Percentiles rank a stretch among this genome's conserved stretches.
Conservation (phyloP, 1,284 basidiomycete species). For the Ganoderma boninense region DNA sequence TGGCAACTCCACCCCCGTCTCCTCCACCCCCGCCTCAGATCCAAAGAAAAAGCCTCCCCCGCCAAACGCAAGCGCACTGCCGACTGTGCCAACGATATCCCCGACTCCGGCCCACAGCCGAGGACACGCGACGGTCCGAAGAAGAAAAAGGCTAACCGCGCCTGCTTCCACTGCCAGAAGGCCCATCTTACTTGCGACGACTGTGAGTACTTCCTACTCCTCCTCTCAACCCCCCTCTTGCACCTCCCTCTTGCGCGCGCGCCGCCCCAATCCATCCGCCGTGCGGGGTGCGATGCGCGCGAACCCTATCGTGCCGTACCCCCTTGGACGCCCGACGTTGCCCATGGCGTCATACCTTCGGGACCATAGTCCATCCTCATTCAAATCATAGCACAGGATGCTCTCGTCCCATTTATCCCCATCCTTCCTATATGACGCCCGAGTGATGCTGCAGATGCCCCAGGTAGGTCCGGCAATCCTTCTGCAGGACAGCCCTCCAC, state of each 20-base stretch:
- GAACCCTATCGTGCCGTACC: neutral
- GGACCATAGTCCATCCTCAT: neutral
- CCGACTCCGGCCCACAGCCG: slow-evolving; percentile 50
- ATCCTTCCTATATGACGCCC: slow-evolving; percentile 4
- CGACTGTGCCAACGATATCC: slow-evolving; percentile 57
- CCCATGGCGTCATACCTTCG: slow-evolving; percentile 12
- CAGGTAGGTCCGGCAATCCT: slow-evolving; percentile 3
- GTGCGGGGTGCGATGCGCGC: neutral
- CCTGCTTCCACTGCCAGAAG: slow-evolving; percentile 95
- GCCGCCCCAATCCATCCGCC: slow-evolving; percentile 26
- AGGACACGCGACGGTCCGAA: slow-evolving; percentile 74
- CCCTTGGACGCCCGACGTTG: neutral
- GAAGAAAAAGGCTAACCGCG: slow-evolving; percentile 93
- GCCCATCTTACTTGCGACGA: slow-evolving; percentile 98
- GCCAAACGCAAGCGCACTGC: slow-evolving; percentile 58
- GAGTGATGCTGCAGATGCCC: neutral
- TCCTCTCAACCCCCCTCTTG: neutral
- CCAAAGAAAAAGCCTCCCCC: slow-evolving; percentile 37
- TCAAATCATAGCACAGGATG: neutral
- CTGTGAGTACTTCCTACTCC: slow-evolving; percentile 58
- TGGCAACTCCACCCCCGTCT: slow-evolving; percentile 31
- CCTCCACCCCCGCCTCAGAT: slow-evolving; percentile 26
- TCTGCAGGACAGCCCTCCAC: neutral
- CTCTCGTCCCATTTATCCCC: slow-evolving; percentile 5
- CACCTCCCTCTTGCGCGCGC: neutral